phyloP scores from a whole-genome alignment of 108 stramenopile species.

The Cyclotella baltica region DNA sequence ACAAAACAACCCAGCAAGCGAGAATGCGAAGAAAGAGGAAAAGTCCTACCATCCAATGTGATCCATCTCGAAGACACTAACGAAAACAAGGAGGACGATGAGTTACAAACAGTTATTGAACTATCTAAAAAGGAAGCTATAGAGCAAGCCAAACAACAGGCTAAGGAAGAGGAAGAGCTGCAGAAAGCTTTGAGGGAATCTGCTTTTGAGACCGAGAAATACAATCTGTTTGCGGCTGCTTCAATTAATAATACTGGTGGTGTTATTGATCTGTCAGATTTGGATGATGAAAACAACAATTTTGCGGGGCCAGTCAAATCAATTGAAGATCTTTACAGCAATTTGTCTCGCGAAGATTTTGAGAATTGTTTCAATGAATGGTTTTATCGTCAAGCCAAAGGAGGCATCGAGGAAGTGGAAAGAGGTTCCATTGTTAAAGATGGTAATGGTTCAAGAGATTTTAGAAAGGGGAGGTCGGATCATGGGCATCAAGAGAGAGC shows the following conservation, averaged over 20 bases:
- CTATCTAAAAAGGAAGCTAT: neutral
- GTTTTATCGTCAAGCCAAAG: neutral
- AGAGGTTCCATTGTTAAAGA: neutral
- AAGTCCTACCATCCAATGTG: too few relatives aligned
- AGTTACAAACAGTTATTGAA: neutral
- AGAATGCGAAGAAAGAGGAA: neutral
- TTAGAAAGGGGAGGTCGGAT: neutral
- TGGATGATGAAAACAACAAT: neutral
- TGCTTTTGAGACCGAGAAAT: neutral
- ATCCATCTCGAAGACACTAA: too few relatives aligned
- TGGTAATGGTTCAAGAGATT: neutral
- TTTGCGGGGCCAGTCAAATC: neutral
- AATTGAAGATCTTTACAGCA: neutral
- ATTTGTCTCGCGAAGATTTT: neutral
- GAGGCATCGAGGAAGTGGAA: constrained; percentile 4
- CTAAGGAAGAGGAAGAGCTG: neutral
- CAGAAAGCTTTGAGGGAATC: neutral
- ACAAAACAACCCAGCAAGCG: too few relatives aligned
- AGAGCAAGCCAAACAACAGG: neutral
- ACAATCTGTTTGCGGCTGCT: neutral
- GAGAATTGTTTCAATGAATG: neutral
- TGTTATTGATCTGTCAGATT: neutral
- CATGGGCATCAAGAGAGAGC: neutral
- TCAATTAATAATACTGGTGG: neutral
- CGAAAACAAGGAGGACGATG: neutral